Evolutionary conservation across 306 rosid species (phyloP).

Genomic region (Rosa persica): DNA sequence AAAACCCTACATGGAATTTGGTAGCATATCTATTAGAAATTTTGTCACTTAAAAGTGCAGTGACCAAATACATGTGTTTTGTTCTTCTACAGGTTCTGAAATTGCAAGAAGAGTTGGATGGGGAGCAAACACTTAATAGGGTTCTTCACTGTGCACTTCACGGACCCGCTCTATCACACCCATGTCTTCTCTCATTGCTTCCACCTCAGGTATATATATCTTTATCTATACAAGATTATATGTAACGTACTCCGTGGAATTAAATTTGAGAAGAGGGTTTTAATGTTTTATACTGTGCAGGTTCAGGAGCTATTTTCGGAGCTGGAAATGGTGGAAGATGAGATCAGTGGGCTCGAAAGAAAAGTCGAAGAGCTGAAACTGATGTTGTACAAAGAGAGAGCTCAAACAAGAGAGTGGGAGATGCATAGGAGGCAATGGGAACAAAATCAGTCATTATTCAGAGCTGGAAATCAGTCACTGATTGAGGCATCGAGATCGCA

Average conservation of each 20-base stretch:
- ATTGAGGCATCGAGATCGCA: slow-evolving; percentile 46
- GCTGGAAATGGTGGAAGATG: slow-evolving; percentile 66
- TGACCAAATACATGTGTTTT: not conserved
- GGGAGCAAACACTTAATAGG: slow-evolving; percentile 54
- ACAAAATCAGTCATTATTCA: slow-evolving; percentile 31
- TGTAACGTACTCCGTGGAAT: too few species aligned
- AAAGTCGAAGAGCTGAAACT: slow-evolving; percentile 67
- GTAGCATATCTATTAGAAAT: not conserved
- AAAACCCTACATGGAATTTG: not conserved
- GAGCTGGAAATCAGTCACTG: slow-evolving; percentile 34
- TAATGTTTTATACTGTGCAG: slow-evolving; percentile 27
- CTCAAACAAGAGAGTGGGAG: slow-evolving; percentile 48
- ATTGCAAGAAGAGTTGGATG: slow-evolving; percentile 59
- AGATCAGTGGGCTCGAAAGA: slow-evolving; percentile 63
- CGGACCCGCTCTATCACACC: slow-evolving; percentile 55
- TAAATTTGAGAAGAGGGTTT: not conserved
- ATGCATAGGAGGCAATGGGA: slow-evolving; percentile 36
- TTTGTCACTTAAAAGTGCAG: not conserved
- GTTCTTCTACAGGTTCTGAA: slow-evolving; percentile 48
- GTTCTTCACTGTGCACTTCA: slow-evolving; percentile 64
- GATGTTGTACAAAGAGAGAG: slow-evolving; percentile 51
- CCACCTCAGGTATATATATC: slow-evolving; percentile 56
- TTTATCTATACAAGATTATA: too few species aligned
- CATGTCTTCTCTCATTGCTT: slow-evolving; percentile 44
- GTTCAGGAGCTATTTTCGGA: slow-evolving; percentile 65